Evolutionary conservation across 306 rosid species (phyloP).

Genomic region (Morella rubra): DNA sequence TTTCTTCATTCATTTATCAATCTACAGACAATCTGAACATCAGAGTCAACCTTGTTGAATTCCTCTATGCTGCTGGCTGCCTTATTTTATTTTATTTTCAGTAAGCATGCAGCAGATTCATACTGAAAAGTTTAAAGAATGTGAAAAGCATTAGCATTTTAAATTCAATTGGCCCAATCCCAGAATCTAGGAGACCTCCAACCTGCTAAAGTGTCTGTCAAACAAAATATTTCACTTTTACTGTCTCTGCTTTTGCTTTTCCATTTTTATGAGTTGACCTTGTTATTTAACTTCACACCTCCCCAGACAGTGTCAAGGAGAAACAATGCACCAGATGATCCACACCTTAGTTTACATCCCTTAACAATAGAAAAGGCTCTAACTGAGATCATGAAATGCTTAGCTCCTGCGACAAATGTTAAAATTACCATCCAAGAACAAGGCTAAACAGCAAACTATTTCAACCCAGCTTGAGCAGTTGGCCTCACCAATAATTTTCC

Average conservation of each 20-base stretch:
- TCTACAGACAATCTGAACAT: neutral
- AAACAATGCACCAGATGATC: neutral
- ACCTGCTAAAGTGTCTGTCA: neutral
- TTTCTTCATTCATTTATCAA: neutral
- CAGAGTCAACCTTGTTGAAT: neutral
- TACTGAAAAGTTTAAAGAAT: neutral
- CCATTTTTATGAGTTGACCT: neutral
- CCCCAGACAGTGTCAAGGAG: neutral
- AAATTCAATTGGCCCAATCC: neutral
- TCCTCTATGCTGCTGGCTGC: neutral
- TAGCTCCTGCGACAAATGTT: neutral
- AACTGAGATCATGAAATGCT: neutral
- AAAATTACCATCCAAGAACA: neutral
- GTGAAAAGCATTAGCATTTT: neutral
- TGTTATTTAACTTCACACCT: neutral
- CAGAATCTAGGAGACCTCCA: neutral
- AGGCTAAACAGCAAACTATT: conserved; percentile 5
- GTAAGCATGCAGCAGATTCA: neutral
- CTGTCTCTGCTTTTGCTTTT: neutral
- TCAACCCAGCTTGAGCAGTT: conserved; percentile 5
- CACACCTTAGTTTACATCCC: neutral
- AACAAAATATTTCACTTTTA: neutral
- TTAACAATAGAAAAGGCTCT: conserved; percentile 2
- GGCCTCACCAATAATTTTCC: conserved; percentile 65
- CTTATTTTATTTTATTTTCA: no score